Evolutionary conservation across 225 moss, liverwort and hornwort species (phyloP).

Genomic region (Bryum argenteum): DNA sequence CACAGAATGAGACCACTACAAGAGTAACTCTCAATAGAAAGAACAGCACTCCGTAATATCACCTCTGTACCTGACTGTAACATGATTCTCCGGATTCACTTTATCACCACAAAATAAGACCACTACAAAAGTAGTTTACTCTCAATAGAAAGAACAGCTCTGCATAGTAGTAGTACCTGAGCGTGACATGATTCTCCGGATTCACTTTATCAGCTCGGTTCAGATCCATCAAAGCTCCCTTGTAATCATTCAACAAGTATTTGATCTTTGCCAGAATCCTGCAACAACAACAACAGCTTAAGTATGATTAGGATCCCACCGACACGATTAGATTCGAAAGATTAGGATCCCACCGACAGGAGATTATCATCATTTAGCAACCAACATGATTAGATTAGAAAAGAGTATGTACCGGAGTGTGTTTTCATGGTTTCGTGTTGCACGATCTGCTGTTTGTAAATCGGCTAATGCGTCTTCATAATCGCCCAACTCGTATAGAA

Average conservation of each 20-base stretch:
- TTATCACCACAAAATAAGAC: too few relatives aligned
- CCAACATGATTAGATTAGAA: too few relatives aligned
- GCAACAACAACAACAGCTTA: neutral
- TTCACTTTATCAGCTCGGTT: slow-evolving; percentile 53
- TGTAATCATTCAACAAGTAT: slow-evolving; percentile 51
- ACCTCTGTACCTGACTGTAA: slow-evolving; percentile 39
- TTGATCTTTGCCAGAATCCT: slow-evolving; percentile 53
- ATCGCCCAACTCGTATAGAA: slow-evolving; percentile 50
- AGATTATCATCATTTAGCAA: too few relatives aligned
- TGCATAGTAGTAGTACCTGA: slow-evolving; percentile 38
- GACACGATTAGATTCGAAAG: too few relatives aligned
- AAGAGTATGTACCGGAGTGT: slow-evolving; percentile 39
- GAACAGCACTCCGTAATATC: too few relatives aligned
- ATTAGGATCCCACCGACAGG: too few relatives aligned
- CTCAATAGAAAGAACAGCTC: neutral
- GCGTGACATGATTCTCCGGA: slow-evolving; percentile 51
- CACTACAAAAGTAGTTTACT: too few relatives aligned
- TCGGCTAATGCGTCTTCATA: slow-evolving; percentile 51
- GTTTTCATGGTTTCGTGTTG: slow-evolving; percentile 42
- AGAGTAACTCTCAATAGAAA: too few relatives aligned
- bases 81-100: slow-evolving; percentile 49
- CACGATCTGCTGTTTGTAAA: slow-evolving; percentile 48
- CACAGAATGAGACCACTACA: too few relatives aligned
- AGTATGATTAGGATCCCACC: too few relatives aligned
- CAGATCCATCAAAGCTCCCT: slow-evolving; percentile 49